A percentile compares a stretch with the other conserved stretches of the same genome.
Conservation (phyloP, 1,284 basidiomycete species). For the Sporisorium exsertum region DNA sequence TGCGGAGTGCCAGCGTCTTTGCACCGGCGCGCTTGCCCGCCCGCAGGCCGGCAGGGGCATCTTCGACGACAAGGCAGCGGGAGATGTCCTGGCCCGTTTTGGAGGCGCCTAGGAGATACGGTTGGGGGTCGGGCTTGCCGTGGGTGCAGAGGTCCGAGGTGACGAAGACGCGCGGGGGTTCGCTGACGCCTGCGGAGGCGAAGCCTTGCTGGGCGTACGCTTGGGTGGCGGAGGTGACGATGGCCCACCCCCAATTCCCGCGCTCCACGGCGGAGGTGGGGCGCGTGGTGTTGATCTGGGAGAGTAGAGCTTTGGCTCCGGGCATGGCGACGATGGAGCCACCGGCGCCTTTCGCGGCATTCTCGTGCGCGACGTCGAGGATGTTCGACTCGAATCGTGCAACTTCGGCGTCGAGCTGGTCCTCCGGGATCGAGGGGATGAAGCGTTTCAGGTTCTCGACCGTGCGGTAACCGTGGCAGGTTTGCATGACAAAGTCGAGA, state of each 20-base stretch:
- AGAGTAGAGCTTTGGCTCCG: conserved; percentile 60
- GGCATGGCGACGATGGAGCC: conserved; percentile 67
- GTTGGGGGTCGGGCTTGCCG: conserved; percentile 67
- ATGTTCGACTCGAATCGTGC: conserved; percentile 64
- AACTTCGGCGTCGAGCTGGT: conserved; percentile 55
- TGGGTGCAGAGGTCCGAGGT: conserved; percentile 61
- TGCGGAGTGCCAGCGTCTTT: conserved; percentile 60
- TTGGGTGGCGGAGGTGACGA: conserved; percentile 67
- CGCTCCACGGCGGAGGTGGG: conserved; percentile 10
- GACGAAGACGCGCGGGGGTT: conserved; percentile 58
- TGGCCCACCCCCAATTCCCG: conserved; percentile 65
- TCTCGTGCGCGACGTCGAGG: conserved; percentile 60
- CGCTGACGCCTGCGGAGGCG: conserved; percentile 45
- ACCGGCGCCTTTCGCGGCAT: conserved; percentile 32
- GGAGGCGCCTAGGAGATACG: conserved; percentile 65
- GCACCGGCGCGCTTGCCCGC: conserved; percentile 64
- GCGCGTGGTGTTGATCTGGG: conserved; percentile 51
- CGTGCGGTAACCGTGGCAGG: conserved; percentile 65
- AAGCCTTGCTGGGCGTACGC: conserved; percentile 66
- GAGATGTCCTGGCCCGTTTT: conserved; percentile 47
- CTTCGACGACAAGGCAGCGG: conserved; percentile 65
- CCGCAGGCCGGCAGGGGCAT: conserved; percentile 65
- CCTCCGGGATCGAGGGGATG: conserved; percentile 57
- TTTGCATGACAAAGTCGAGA: conserved; percentile 62
- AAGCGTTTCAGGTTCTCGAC: conserved; percentile 65